Percentiles rank a stretch among this genome's conserved stretches.
Evolutionary conservation across 441 rosid genomes (phyloP).

Genomic region (Bocquillonia castaneifolia): DNA sequence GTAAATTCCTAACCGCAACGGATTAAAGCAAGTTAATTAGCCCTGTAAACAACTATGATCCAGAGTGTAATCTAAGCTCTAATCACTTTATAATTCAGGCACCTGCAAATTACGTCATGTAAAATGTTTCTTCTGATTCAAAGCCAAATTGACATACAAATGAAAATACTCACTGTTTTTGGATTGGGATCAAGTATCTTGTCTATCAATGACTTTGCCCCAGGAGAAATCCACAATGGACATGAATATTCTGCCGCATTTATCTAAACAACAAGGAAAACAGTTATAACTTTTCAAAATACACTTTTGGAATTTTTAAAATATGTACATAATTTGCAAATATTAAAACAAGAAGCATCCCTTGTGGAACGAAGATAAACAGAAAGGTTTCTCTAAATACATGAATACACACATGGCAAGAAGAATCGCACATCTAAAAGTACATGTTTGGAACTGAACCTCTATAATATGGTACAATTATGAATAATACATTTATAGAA

Average conservation of each 20-base stretch:
- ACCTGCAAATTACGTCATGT: neutral
- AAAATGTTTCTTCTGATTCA: neutral
- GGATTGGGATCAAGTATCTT: slow-evolving; percentile 79
- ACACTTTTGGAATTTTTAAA: slow-evolving; percentile 7
- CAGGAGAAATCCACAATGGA: slow-evolving; percentile 82
- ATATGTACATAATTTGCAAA: slow-evolving; percentile 8
- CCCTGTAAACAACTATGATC: neutral
- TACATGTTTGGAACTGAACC: slow-evolving; percentile 7
- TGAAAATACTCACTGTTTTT: slow-evolving; percentile 60
- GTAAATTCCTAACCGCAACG: neutral
- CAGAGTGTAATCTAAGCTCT: neutral
- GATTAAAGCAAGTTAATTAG: neutral
- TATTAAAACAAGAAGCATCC: slow-evolving; percentile 9
- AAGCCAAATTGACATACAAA: slow-evolving; percentile 7
- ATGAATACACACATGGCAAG: neutral
- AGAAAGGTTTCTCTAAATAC: neutral
- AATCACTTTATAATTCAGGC: neutral
- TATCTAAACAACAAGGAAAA: slow-evolving; percentile 45
- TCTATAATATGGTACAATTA: no score
- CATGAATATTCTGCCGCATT: slow-evolving; percentile 67
- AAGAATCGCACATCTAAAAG: neutral
- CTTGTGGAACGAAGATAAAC: neutral
- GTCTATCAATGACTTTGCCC: slow-evolving; percentile 56
- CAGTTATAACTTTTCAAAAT: slow-evolving; percentile 20
- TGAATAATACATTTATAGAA: no score